Base-by-base conservation (phyloP, 1,284 basidiomycete species). In the Puccinia horiana region DNA sequence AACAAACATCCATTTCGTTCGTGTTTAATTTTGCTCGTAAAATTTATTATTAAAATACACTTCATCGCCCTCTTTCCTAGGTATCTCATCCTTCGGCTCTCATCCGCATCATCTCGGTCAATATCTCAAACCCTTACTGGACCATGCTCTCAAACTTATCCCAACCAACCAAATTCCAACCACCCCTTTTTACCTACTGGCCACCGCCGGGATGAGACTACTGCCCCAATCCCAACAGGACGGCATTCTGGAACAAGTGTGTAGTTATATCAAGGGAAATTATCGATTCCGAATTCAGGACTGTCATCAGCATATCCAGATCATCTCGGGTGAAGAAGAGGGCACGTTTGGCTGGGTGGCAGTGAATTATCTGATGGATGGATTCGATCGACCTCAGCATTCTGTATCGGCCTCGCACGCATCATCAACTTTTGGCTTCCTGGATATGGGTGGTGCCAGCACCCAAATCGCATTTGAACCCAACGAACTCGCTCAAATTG, bases 401-500 rank as follows among this genome's bases (percentile, higher is more conserved):
- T 89, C 90, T 56, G 87, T 88, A 76, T 86, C 87, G 82, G 86
- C 86, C 26, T 42, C 63, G 8, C 87, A 89, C 61, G 88, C 90
- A 84, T 89, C 88, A 82, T 93, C 94, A 47, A 98, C 97, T 3
- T 98, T 94, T 85, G 97, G 97, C 4, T 99, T 99, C 87, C 89
- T 99, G 83, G 97, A 99, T 87, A 99, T 99, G 97, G 96, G 96
- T 79, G 96, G 96, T 52, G 96, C 97, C 29, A 97, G 95, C 42
- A 98, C 96, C 12, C 96, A 99, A 87, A 96, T 99, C 83, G 97
- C 97, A 1, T 99, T 99, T 86, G 95, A 89, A 32, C 89, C 89
- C 0, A 95, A 87, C 93, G 92, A 8, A 90, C 90, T 77, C 85
- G 87, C 23, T 88, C 89, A 88, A 83, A 88, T 87, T 63, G 89